Conservation (phyloP, 306 rosid species). For the Cucumis hystrix region DNA sequence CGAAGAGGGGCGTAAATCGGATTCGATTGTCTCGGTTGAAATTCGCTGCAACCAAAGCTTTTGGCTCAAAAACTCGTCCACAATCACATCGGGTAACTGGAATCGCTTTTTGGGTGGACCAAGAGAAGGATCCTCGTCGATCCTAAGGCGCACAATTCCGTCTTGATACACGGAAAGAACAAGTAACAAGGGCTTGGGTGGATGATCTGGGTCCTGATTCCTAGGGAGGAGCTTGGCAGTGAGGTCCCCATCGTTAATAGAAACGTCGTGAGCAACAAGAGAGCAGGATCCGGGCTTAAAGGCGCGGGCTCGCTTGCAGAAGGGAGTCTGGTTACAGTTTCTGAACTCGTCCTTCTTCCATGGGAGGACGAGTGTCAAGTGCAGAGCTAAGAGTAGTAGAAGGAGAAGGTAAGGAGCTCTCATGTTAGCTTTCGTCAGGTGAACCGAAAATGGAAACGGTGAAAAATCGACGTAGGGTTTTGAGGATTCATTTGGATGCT, state of each 20-base stretch:
- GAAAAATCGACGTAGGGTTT: background rate
- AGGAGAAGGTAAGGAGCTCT: conserved; percentile 24
- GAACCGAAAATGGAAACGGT: background rate
- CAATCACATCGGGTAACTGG: conserved; percentile 65
- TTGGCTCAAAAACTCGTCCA: conserved; percentile 30
- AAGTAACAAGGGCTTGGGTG: conserved; percentile 49
- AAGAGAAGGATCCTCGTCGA: conserved; percentile 60
- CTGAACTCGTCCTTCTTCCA: conserved; percentile 94
- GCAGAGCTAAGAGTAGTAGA: conserved; percentile 24
- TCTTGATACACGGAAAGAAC: conserved; percentile 47
- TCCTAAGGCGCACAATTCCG: conserved; percentile 64
- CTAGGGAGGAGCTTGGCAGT: conserved; percentile 48
- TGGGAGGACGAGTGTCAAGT: conserved; percentile 31
- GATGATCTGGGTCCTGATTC: conserved; percentile 15
- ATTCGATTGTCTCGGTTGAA: conserved; percentile 29
- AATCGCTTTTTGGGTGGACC: conserved; percentile 57
- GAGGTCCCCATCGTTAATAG: conserved; percentile 60
- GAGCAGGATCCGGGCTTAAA: conserved; percentile 46
- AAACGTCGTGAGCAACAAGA: conserved; percentile 36
- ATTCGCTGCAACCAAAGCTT: conserved; percentile 66
- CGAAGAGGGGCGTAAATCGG: conserved; percentile 29
- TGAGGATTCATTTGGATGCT: no score
- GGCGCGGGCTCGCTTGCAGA: conserved; percentile 80
- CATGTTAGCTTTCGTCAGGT: conserved; percentile 17
- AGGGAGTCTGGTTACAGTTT: conserved; percentile 82